Percentiles rank a stretch among this genome's conserved stretches.
Evolutionary conservation across 441 rosid species (phyloP).

Genomic region (Erodium trifolium): DNA sequence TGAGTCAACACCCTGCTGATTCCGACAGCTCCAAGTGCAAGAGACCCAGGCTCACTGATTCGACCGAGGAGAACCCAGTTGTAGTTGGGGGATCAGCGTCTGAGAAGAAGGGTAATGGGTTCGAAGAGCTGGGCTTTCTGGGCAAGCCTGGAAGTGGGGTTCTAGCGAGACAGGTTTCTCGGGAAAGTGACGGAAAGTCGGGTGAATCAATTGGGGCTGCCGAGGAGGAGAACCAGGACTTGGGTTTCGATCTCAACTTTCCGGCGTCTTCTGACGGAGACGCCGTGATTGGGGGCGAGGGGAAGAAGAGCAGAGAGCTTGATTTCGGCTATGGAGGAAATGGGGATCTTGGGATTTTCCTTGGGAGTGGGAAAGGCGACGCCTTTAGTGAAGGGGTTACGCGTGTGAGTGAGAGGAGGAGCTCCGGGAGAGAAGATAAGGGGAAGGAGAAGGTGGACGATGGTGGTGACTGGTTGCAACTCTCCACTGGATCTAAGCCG

Average conservation of each 20-base stretch:
- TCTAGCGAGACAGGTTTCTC: neutral
- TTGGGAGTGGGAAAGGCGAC: neutral
- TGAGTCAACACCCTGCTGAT: neutral
- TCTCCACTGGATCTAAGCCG: neutral
- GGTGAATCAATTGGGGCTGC: neutral
- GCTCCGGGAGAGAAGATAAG: neutral
- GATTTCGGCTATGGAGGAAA: neutral
- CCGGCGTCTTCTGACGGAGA: neutral
- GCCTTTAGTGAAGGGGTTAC: neutral
- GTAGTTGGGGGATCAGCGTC: neutral
- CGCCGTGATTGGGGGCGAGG: neutral
- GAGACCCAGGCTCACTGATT: neutral
- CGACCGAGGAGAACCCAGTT: neutral
- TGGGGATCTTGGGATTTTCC: neutral
- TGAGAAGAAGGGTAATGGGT: neutral
- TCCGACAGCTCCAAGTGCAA: neutral
- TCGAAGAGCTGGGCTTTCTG: neutral
- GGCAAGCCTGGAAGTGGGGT: neutral
- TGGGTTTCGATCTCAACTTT: conserved; percentile 1
- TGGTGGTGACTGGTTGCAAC: conserved; percentile 1
- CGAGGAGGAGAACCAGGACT: neutral
- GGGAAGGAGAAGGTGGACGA: neutral
- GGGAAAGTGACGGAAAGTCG: too few relatives aligned
- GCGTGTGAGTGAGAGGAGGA: neutral
- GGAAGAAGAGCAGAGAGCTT: neutral